A percentile compares a stretch with the other conserved stretches of the same genome.
Evolutionary conservation across 2,329 filamentous ascomycete genomes (phyloP).

Genomic region (Periconia digitata): DNA sequence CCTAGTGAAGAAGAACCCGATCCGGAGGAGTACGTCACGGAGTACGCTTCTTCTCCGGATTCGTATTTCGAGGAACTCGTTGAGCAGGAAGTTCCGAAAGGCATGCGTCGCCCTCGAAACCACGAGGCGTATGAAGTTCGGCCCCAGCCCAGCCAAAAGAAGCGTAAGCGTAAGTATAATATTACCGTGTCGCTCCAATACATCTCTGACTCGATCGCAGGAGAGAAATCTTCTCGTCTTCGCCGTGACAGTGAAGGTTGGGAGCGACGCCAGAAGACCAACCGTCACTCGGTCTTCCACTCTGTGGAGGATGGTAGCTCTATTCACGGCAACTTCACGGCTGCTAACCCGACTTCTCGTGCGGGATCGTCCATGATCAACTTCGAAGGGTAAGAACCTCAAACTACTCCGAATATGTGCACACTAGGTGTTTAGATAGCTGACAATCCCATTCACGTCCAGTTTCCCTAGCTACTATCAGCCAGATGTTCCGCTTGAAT

Average conservation of each 20-base stretch:
- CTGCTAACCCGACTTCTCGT: not conserved
- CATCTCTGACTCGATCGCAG: not conserved
- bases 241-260: conserved; percentile 31
- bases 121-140: conserved; percentile 35
- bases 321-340: not conserved
- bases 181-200: no score
- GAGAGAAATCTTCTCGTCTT: conserved; percentile 15
- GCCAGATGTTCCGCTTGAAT: conserved; percentile 20
- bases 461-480: not conserved
- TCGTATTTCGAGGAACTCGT: conserved; percentile 34
- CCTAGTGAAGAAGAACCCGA: conserved; percentile 9
- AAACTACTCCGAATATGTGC: not conserved
- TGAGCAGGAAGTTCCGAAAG: conserved; percentile 24
- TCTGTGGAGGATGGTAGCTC: conserved; percentile 13
- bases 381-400: not conserved
- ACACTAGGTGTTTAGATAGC: not conserved
- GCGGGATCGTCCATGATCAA: not conserved
- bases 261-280: conserved; percentile 25
- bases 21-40: conserved; percentile 13
- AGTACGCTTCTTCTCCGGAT: conserved; percentile 22
- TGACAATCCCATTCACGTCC: not conserved
- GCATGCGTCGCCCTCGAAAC: conserved; percentile 14
- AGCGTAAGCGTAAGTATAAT: conserved; percentile 29
- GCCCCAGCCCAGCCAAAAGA: conserved; percentile 11
- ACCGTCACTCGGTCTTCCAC: conserved; percentile 7